Base-by-base conservation (phyloP, 2,329 filamentous ascomycete species). In the Neonectria magnoliae region DNA sequence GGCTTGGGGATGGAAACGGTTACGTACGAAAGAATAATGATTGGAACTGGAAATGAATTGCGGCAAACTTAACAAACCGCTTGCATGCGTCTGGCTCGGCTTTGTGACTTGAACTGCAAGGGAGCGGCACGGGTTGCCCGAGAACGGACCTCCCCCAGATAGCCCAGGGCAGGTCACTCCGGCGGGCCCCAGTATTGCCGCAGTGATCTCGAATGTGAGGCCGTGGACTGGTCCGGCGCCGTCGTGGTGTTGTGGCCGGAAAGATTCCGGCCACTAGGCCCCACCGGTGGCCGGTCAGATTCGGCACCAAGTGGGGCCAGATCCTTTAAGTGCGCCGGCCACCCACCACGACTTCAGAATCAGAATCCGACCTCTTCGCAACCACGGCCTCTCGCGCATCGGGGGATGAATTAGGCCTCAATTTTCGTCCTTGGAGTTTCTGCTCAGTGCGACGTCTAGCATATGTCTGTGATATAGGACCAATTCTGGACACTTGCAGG, bases 191-290 rank as follows among this genome's bases (percentile, higher is more conserved):
- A 56, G 53, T 55, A 50, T 36, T 38, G 18, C 51, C 18, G 38
- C 51, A 25, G 6, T 52, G 25, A 66, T 66, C 45, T 53, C 57
- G 52, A 64, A 60, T 66, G n/a, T 44, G 51, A 58, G 20, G 50
- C 45, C 51, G 56, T 42, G 41, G 42, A 56, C 51, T 36, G 57
- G 42, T 51, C 72, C 72, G 71, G 72, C 52, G 71, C 74, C 74
- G 73, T 71, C 68, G 50, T 74, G 68, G 72, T 68, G 61, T 57
- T 47, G 64, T 74, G 76, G 76, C 76, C 76, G 76, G 76, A 78
- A 78, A 54, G 2, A 56, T 78, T 78, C 76, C 76, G 76, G 76
- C 76, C 76, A 76, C 60, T 51, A 60, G 50, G 64, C 69, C 73
- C 64, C 58, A 61, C 60, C 44, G 20, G 50, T 61, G 64, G 66